Base-by-base conservation (phyloP, 78 protist genomes). In the Isochrysis galbana region DNA sequence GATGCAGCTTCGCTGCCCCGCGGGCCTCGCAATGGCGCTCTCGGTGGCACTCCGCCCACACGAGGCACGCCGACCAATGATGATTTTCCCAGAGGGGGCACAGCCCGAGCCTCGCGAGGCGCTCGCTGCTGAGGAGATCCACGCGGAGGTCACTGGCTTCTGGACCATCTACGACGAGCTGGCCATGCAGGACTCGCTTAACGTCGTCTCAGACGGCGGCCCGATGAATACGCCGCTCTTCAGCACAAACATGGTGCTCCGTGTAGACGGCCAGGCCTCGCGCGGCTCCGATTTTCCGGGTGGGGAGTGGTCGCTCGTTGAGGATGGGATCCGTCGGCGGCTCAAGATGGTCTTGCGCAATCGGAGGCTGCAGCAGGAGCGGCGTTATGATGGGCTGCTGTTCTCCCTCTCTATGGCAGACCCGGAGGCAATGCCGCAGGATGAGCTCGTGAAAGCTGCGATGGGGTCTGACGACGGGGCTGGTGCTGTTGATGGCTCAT, bases 201-300 rank as follows among this genome's bases (percentile, higher is more conserved):
- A 14, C 41, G 19, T 23, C 5, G 2, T 70, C 45, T 36, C 80
- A 21, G 11, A 5, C 34, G 80, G 80, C 2, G 80, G 44, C 0
- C 25, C 5, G n/a, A 1, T 41, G 44, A 51, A 7, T 19, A 4
- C 5, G 19, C 36, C 80, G 19, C 3, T 70, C 5, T 21, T 70
- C 80, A 19, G n/a, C 41, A 34, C 44, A 14, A 3, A 21, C 41
- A 34, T 70, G 41, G 80, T 70, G 32, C 80, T 70, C 10, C 80
- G 80, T 14, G 80, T 41, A 36, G 80, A 70, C 80, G 80, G 80
- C 0, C 39, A 10, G 39, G 21, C 11, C 34, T 19, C n/a, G 45
- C 80, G 80, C 80, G 80, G 80, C 44, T 70, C 80, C 44, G 41
- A 70, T 41, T 70, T 70, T 14, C 80, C 80, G 5, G 80, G 80